phyloP scores from a whole-genome alignment of 331 rosid genomes.

The Saraca asoca region DNA sequence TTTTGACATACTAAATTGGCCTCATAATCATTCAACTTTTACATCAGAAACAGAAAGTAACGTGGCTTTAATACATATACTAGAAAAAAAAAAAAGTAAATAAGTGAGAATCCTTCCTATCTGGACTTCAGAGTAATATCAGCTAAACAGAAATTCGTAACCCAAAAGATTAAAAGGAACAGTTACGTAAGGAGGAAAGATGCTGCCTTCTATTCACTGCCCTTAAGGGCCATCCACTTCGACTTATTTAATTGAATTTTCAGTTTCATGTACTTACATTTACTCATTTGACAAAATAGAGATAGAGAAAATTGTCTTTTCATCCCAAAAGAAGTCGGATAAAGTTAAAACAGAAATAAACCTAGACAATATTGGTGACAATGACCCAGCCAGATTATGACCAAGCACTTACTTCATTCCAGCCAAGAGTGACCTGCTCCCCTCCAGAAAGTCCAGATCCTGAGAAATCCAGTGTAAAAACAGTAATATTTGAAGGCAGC shows the following conservation, averaged over 20 bases:
- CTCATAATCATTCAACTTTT: too few species aligned
- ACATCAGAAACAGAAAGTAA: too few species aligned
- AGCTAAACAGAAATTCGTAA: neutral
- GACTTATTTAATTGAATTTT: neutral
- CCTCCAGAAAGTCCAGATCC: slow-evolving; percentile 99
- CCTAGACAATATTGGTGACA: slow-evolving; percentile 16
- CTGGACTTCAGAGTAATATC: neutral
- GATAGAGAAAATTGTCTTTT: neutral
- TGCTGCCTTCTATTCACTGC: neutral
- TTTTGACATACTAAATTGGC: too few species aligned
- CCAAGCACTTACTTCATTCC: slow-evolving; percentile 76
- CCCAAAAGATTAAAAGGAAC: neutral
- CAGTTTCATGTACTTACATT: neutral
- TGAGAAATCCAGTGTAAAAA: slow-evolving; percentile 91
- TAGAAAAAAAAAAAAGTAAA: too few species aligned
- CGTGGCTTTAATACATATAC: too few species aligned
- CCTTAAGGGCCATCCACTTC: neutral
- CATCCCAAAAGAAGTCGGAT: neutral
- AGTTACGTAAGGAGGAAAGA: neutral
- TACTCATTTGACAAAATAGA: slow-evolving; percentile 1
- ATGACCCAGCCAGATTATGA: slow-evolving; percentile 1
- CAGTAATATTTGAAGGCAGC: slow-evolving; percentile 92
- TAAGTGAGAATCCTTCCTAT: too few species aligned
- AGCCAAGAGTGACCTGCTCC: slow-evolving; percentile 91
- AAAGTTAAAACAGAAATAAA: slow-evolving; percentile 4